Evolutionary conservation across 345 rosid genomes (phyloP).

Genomic region (Lumnitzera littorea): DNA sequence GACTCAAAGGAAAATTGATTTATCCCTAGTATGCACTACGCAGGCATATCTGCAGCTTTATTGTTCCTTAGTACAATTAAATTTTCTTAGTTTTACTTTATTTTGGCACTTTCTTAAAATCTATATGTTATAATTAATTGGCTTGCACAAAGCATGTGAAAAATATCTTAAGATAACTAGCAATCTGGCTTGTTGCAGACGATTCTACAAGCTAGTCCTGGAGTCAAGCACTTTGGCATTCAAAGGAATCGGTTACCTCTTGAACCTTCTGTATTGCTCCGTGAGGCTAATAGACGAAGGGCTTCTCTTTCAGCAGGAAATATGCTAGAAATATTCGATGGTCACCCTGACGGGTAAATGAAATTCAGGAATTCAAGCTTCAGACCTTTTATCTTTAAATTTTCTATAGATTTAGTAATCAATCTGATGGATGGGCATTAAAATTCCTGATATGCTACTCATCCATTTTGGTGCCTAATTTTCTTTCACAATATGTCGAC

Average conservation of each 20-base stretch:
- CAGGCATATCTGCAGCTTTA: no score
- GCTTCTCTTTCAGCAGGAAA: slow-evolving; percentile 99
- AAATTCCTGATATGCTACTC: no score
- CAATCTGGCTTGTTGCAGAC: slow-evolving; percentile 31
- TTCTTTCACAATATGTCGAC: slow-evolving; percentile 29
- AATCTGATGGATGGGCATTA: no score
- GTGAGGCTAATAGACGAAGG: slow-evolving; percentile 92
- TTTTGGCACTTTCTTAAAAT: no score
- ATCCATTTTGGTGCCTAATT: slow-evolving; percentile 1
- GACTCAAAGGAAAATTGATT: no score
- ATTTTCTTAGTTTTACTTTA: no score
- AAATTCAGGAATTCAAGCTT: slow-evolving; percentile 10
- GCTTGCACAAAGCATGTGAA: not conserved
- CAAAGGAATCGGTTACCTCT: slow-evolving; percentile 85
- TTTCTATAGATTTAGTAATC: not conserved
- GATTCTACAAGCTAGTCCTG: slow-evolving; percentile 73
- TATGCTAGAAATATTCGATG: slow-evolving; percentile 57
- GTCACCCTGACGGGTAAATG: slow-evolving; percentile 75
- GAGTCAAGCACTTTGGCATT: slow-evolving; percentile 75
- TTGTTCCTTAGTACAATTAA: no score
- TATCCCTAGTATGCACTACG: no score
- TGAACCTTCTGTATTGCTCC: slow-evolving; percentile 88
- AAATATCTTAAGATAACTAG: not conserved
- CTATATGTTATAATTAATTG: no score
- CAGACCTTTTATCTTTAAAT: no score